Evolutionary conservation across 805 yeast genomes (phyloP), one percentile per base, ranked within the genome.

Genomic region (Schizosaccharomyces octosporus): DNA sequence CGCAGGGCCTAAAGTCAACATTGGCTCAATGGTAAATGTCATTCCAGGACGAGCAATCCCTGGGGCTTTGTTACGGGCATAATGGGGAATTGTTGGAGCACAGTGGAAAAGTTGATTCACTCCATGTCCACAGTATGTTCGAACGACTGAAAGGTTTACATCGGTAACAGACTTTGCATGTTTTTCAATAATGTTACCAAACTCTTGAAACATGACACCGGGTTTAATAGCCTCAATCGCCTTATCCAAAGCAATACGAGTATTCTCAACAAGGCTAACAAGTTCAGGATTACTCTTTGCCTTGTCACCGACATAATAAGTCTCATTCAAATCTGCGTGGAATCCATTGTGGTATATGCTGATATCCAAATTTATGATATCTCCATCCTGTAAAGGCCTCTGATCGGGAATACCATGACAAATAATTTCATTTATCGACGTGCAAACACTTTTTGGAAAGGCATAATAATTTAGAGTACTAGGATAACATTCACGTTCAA

Each of bases 401-500:
- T 85, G 79, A 72, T 93, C 98, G 32, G 98, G 98, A 63, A 93
- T 85, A 65, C 98, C 98, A 72, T 93, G 98, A 71, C 98, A 93
- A 64, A 93, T 85, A 63, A 88, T 82, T 75, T 93, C 98, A 72
- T 93, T 93, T 55, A 93, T 84, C 1, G 96, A 87, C 0, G 95
- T 87, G 73, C 98, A 93, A 54, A 87, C 79, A 27, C 93, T 81
- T 70, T 88, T 89, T 55, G 97, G 97, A 74, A 81, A 93, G 72
- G 87, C 85, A 74, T 83, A 89, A 74, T 93, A 93, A 74, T 93
- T 93, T 65, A 90, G 76, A 3, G 98, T 95, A 13, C 96, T 87
- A 21, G 98, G 98, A 71, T 93, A 93, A 2, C 89, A 87, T 65
- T 83, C 82, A 71, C 96, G 80, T 71, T 86, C 87, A 67, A 89